These are phyloP conservation scores for Colletotrichum sp. DNA, from an alignment of 2,329 filamentous ascomycete genomes.

Conservation along the genomic window DNA sequence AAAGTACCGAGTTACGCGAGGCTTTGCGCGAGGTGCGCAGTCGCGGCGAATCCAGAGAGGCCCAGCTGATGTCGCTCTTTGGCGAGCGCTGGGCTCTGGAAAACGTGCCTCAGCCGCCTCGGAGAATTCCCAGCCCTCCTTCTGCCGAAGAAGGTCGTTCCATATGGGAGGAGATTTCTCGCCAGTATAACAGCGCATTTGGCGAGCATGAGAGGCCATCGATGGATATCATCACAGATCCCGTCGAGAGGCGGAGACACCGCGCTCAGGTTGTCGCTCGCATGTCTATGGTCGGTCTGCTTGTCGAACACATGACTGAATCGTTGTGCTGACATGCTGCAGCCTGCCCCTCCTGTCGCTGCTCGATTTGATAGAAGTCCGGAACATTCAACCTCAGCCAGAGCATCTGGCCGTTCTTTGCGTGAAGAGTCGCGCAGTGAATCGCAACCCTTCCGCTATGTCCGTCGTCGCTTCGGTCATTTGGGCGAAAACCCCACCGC, in stretches of 20 bases:
- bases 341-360: conserved; percentile 20
- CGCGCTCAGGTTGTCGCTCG: conserved; percentile 3
- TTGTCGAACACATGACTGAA: neutral
- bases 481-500: conserved; percentile 31
- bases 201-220: neutral
- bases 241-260: neutral
- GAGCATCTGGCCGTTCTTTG: neutral
- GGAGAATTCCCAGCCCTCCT: neutral
- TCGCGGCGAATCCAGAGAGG: neutral
- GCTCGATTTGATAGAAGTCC: conserved; percentile 23
- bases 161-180: neutral
- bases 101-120: neutral
- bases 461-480: neutral
- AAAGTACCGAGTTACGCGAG: neutral
- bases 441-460: neutral
- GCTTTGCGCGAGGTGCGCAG: conserved; percentile 3
- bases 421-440: neutral
- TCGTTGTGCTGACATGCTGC: neutral
- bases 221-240: neutral
- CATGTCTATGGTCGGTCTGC: conserved; percentile 11
- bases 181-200: neutral
- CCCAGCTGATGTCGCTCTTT: conserved; percentile 7
- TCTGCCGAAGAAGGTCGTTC: neutral
- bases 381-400: conserved; percentile 1
- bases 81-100: conserved; percentile 13